A percentile compares a stretch with the other conserved stretches of the same genome.
Evolutionary conservation across 768 basidiomycete species (phyloP).

Genomic region (Lactarius deliciosus): DNA sequence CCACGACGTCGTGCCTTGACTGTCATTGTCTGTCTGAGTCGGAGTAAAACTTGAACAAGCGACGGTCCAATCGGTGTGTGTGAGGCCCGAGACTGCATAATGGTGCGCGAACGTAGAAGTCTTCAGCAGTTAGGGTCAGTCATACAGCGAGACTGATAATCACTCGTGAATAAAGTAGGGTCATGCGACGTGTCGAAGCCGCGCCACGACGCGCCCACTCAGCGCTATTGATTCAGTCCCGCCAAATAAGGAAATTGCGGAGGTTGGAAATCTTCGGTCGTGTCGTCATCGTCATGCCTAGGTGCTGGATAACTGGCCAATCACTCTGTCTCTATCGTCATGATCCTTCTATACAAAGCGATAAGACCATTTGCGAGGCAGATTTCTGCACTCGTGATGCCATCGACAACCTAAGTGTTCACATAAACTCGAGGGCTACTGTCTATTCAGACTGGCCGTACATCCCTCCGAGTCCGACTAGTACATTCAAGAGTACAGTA

Average conservation of each 20-base stretch:
- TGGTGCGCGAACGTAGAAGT: not conserved
- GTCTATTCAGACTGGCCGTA: not conserved
- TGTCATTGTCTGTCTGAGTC: not conserved
- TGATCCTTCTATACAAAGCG: not conserved
- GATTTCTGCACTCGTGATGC: not conserved
- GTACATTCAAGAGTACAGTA: too few species aligned
- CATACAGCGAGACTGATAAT: not conserved
- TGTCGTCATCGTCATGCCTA: not conserved
- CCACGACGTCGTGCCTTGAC: not conserved
- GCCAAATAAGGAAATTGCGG: conserved; percentile 1
- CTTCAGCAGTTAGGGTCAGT: not conserved
- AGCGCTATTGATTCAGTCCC: not conserved
- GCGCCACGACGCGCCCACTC: not conserved
- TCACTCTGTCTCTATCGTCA: not conserved
- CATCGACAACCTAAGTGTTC: not conserved
- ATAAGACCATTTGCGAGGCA: not conserved
- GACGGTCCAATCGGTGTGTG: not conserved
- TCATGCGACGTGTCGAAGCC: not conserved
- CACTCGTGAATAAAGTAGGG: not conserved
- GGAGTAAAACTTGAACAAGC: not conserved
- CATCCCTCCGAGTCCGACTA: not conserved
- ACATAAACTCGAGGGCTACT: not conserved
- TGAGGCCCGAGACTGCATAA: not conserved
- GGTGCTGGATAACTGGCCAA: not conserved
- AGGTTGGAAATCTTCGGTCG: not conserved